A percentile compares a stretch with the other conserved stretches of the same genome.
Evolutionary conservation across 2,329 filamentous ascomycete species (phyloP).

Genomic region (Fusarium penzigii): DNA sequence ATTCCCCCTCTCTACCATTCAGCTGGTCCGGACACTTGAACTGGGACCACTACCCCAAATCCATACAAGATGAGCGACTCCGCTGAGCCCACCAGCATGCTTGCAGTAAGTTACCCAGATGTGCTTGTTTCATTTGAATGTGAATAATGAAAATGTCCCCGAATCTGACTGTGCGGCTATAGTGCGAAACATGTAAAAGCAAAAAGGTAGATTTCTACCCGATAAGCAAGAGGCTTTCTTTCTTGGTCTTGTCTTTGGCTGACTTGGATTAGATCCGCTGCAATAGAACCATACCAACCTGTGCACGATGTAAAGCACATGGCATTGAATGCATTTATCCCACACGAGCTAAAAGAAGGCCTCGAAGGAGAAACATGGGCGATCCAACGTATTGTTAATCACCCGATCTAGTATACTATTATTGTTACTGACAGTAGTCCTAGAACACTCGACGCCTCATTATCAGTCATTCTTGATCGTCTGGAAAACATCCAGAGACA

Average conservation of each 20-base stretch:
- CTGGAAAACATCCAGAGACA: background rate
- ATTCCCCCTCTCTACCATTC: no score
- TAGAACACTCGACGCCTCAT: slow-evolving; percentile 12
- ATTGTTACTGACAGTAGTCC: slow-evolving; percentile 11
- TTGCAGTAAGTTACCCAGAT: no score
- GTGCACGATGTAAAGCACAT: slow-evolving; percentile 29
- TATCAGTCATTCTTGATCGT: background rate
- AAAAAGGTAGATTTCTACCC: background rate
- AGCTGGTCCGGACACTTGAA: no score
- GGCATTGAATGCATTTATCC: slow-evolving; percentile 31
- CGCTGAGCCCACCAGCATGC: no score
- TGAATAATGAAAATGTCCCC: no score
- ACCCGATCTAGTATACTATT: background rate
- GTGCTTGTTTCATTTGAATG: no score
- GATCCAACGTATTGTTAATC: slow-evolving; percentile 20
- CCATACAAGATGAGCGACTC: no score
- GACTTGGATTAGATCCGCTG: slow-evolving; percentile 31
- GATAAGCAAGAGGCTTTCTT: no score
- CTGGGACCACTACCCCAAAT: no score
- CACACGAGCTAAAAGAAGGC: slow-evolving; percentile 27
- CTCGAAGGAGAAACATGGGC: slow-evolving; percentile 12
- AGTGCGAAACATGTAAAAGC: slow-evolving; percentile 13
- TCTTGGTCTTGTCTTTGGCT: background rate
- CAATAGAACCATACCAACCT: slow-evolving; percentile 31
- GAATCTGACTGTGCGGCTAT: no score